These are phyloP conservation scores for Tripidium arundinaceum DNA, from an alignment of 202 grass and related monocot genomes.

Conservation along the genomic window DNA sequence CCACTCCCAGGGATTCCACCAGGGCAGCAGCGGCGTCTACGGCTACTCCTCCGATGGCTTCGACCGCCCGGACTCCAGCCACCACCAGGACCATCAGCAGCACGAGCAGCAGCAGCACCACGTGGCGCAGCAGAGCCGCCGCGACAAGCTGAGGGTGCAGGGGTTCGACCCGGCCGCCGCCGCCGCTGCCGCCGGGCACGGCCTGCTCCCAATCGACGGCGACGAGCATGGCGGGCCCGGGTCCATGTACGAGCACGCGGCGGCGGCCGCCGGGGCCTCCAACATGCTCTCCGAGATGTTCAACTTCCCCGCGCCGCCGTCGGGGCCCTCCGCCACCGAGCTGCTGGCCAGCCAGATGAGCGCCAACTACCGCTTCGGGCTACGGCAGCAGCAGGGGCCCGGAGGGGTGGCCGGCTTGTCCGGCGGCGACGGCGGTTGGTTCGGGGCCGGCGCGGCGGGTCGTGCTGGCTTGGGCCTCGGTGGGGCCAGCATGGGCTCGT, in stretches of 20 bases:
- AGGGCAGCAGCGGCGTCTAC: constrained; percentile 66
- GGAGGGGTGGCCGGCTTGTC: constrained; percentile 26
- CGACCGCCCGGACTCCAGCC: constrained; percentile 37
- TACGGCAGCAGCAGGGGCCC: constrained; percentile 25
- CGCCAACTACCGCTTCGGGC: constrained; percentile 49
- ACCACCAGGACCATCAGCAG: constrained; percentile 38
- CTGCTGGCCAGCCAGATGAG: constrained; percentile 70
- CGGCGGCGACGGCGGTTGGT: constrained; percentile 53
- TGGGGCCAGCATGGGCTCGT: constrained; percentile 32
- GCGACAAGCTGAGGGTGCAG: constrained; percentile 81
- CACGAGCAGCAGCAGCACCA: constrained; percentile 68
- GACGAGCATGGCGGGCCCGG: constrained; percentile 40
- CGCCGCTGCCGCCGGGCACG: constrained; percentile 35
- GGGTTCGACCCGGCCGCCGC: constrained; percentile 45
- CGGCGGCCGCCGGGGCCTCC: constrained; percentile 38
- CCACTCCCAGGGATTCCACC: constrained; percentile 94
- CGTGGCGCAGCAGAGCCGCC: constrained; percentile 84
- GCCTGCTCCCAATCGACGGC: constrained; percentile 47
- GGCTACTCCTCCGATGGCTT: constrained; percentile 71
- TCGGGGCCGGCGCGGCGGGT: constrained; percentile 24
- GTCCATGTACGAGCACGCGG: constrained; percentile 48
- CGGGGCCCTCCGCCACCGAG: constrained; percentile 55
- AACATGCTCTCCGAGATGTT: constrained; percentile 87
- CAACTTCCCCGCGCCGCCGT: constrained; percentile 46
- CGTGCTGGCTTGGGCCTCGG: constrained; percentile 54